Evolutionary conservation across 495 filamentous ascomycete genomes (phyloP), one percentile per base, ranked within the genome.

Genomic region (Venustampulla echinocandica): DNA sequence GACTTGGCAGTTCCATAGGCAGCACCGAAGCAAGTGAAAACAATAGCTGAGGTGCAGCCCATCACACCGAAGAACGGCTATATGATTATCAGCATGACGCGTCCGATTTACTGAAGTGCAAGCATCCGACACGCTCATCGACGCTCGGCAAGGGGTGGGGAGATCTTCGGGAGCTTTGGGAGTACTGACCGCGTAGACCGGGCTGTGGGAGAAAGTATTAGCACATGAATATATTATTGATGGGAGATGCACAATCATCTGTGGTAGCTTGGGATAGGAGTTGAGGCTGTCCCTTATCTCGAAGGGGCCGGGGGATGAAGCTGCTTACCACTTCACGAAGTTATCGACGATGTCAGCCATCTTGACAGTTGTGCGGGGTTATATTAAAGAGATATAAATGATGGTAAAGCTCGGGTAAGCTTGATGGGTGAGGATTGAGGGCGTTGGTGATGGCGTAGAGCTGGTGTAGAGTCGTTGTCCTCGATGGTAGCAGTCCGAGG

Each of bases 31-130:
- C 90, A 98, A 64, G 90, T 96, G 77, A 98, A 98, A 59, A 96
- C 87, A 66, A 98, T 96, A 66, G 92, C 86, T 53, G 87, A 87
- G 47, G 90, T 94, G 76, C 92, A 99, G 64, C 92, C 92, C 83
- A 99, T 93, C 66, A 89, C 89, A 73, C 93, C 90, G 66, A 99
- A 99, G 75, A 99, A 99, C 66, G 92, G 92, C 92, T 93, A 56
- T 41, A 52, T 47, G 19, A 50, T 50, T 57, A 60, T 67, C 62
- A 69, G 68, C 53, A 54, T 42, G 21, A 41, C 54, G 52, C 48
- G 44, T 52, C 58, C 52, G 39, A 49, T 50, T 39, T 44, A 50
- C 24, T 53, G 38, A 52, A 44, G 3, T 10, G 7, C 17, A 19
- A 40, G 5, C 22, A 10, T 40, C 5, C 10, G 11, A 21, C 7